Base-by-base conservation (phyloP, 2,329 filamentous ascomycete species). In the Keithomyces neogunnii region DNA sequence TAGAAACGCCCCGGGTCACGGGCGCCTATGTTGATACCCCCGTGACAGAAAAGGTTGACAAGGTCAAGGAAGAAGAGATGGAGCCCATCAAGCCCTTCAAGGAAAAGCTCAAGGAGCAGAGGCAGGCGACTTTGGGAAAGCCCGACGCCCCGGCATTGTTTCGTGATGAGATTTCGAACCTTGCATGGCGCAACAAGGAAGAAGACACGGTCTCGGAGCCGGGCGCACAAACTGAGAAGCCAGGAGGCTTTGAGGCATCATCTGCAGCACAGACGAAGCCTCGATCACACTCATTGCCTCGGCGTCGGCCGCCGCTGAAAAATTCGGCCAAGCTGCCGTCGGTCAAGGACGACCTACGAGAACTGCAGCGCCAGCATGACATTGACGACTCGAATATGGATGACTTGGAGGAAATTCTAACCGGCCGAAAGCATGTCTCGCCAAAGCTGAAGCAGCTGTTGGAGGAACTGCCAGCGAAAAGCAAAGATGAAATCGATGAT, bases 371-470 rank as follows among this genome's bases (percentile, higher is more conserved):
- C 13, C 67, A 65, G 44, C 73, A 81, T 57, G 71, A 80, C 49
- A 74, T 81, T 30, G 78, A 82, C 19, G 80, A 82, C 57, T 80
- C 77, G 1, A 82, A 78, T 0, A 62, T 81, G n/a, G 79, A 82
- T 46, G 76, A 82, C 54, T 67, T 82, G 32, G 77, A 77, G 51
- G 73, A 76, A 31, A 65, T 81, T 39, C 59, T 81, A 30, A 62
- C 63, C 32, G 67, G 67, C n/a, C 66, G 65, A 48, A 68, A 67
- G 51, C 55, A 62, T 4, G 56, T 59, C 9, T 59, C 59, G 6
- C 57, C 57, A 6, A 57, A 58, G 39, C 51, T 63, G 10, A 56
- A 62, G 38, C 56, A 53, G 13, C 54, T 65, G 11, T 53, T 63
- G 5, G 58, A 62, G 40, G 56, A 64, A 28, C 38, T 62, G 5